These are phyloP conservation scores for Tremella mesenterica DNA, from an alignment of 768 basidiomycete species.

Conservation along the genomic window DNA sequence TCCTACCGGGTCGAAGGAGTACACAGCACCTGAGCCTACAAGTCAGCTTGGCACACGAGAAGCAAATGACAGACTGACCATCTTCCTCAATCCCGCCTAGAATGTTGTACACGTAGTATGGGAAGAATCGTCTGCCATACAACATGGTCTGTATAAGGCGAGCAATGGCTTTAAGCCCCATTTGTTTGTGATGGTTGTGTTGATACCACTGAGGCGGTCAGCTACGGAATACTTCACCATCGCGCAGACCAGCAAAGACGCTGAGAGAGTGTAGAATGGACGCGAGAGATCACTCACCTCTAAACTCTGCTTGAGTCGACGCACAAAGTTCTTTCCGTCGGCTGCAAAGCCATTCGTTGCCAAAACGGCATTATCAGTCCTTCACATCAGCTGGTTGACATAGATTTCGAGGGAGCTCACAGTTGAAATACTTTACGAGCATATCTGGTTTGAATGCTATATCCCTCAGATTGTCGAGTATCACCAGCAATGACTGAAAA, in stretches of 20 bases:
- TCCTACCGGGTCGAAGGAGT: constrained; percentile 99
- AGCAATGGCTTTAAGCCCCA: constrained; percentile 95
- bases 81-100: constrained; percentile 94
- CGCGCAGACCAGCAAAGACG: neutral
- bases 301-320: constrained; percentile 86
- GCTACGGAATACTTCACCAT: neutral
- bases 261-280: neutral
- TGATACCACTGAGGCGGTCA: constrained; percentile 70
- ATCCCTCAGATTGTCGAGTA: constrained; percentile 94
- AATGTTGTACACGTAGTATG: constrained; percentile 95
- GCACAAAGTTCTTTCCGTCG: constrained; percentile 95
- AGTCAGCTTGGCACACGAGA: neutral
- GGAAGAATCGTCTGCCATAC: constrained; percentile 92
- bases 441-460: constrained; percentile 93
- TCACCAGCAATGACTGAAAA: constrained; percentile 94
- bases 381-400: constrained; percentile 40
- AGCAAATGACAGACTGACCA: constrained; percentile 52
- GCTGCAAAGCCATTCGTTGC: constrained; percentile 97
- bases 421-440: constrained; percentile 89
- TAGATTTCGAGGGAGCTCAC: constrained; percentile 49
- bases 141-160: constrained; percentile 97
- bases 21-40: constrained; percentile 85
- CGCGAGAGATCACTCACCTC: constrained; percentile 57
- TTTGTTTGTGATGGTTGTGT: constrained; percentile 92
- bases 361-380: constrained; percentile 83